Evolutionary conservation across 257 asterid genomes (phyloP), one percentile per base, ranked within the genome.

Genomic region (Verbascum thapsus): DNA sequence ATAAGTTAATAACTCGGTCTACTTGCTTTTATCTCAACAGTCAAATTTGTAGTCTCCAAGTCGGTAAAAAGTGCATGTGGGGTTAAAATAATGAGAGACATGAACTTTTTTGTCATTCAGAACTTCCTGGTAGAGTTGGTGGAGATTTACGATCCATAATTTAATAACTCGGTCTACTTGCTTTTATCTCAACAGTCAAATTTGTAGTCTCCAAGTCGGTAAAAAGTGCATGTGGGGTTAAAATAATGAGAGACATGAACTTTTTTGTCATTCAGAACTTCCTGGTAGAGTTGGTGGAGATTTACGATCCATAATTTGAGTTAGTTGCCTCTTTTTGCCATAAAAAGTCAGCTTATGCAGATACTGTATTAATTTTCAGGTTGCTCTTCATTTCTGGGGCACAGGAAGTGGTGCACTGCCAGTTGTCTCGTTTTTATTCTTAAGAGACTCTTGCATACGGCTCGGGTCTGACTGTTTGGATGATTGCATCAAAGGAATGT

Each of bases 331-430:
- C 16, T 60, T 26, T 71, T 18, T 32, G 63, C 18, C 32, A 17
- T 50, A 45, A 55, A 16, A 43, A 60, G 51, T 53, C 8, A 23
- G 15, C 58, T 54, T 38, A 63, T 30, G 53, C 56, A 0, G 58
- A 64, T 19, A 13, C 22, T 59, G 10, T 56, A 0, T 26, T 42
- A n/a, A 16, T 69, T 75, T 78, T 48, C 87, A 90, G 97, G 96
- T 79, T 72, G 89, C 86, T 58, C 92, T 87, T 77, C 97, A 94
- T 84, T 94, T 87, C 71, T 94, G 96, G 96, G 97, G 97, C 63
- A 90, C 96, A 0, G 96, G 95, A 13, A 87, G 90, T 22, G 95
- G 97, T 57, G 95, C 92, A 59, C 85, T 90, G 53, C 95, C 99
- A 23, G 88, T 87, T 68, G 96, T 78, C 72, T 87, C 97, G 56